Percentiles rank a stretch among this genome's conserved stretches.
phyloP scores from a whole-genome alignment of 108 stramenopile species.

The Nannochloropsis gaditana region DNA sequence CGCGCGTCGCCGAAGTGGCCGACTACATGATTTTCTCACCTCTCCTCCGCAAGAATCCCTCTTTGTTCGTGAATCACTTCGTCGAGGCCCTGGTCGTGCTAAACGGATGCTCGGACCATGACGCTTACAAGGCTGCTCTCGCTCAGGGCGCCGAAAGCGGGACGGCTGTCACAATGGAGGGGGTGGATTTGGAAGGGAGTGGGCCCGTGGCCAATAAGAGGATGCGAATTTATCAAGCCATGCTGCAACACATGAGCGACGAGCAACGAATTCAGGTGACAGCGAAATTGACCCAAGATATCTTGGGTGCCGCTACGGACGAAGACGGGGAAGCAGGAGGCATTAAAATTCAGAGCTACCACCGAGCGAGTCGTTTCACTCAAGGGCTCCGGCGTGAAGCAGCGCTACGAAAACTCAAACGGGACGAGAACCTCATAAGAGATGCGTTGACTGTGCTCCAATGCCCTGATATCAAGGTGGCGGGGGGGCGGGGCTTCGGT shows the following conservation, averaged over 20 bases:
- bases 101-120: conserved; percentile 80
- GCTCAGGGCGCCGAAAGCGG: conserved; percentile 64
- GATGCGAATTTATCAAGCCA: conserved; percentile 66
- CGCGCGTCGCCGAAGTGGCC: conserved; percentile 65
- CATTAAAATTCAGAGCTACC: background rate
- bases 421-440: conserved; percentile 37
- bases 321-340: conserved; percentile 56
- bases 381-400: conserved; percentile 35
- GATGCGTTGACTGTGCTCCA: conserved; percentile 44
- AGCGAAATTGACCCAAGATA: conserved; percentile 73
- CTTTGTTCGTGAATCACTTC: conserved; percentile 74
- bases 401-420: background rate
- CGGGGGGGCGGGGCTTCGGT: conserved; percentile 21
- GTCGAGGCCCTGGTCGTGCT: conserved; percentile 83
- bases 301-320: conserved; percentile 66
- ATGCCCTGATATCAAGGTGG: conserved; percentile 45
- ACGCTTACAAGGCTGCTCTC: conserved; percentile 65
- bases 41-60: conserved; percentile 64
- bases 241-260: conserved; percentile 71
- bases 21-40: conserved; percentile 67
- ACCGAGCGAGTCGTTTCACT: conserved; percentile 9
- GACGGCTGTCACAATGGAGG: conserved; percentile 39
- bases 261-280: conserved; percentile 83
- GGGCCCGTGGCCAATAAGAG: conserved; percentile 38
- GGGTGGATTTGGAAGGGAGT: conserved; percentile 37